These are phyloP conservation scores for Metarhizium album DNA, from an alignment of 2,329 filamentous ascomycete species.

Conservation along the genomic window DNA sequence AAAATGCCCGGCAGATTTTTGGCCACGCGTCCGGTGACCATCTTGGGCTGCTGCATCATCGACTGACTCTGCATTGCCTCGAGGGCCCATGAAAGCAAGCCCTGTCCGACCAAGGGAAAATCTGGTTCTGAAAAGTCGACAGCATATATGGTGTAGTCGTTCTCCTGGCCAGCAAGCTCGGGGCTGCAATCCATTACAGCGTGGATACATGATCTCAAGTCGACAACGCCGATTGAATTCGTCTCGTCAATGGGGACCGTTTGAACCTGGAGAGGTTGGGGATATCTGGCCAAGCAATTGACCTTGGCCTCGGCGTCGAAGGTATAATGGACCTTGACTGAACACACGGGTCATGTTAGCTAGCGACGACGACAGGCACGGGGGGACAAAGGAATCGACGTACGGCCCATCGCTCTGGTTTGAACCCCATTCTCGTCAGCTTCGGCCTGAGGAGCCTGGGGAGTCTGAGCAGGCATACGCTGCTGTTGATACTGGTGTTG, in stretches of 20 bases:
- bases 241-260: conserved; percentile 71
- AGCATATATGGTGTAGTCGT: conserved; percentile 94
- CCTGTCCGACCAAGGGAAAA: conserved; percentile 85
- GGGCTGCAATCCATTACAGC: conserved; percentile 72
- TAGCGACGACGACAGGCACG: conserved; percentile 3
- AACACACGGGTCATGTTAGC: conserved; percentile 11
- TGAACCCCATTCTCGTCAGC: conserved; percentile 40
- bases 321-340: conserved; percentile 94
- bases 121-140: conserved; percentile 95
- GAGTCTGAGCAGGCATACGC: conserved; percentile 17
- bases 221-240: conserved; percentile 75
- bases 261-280: conserved; percentile 68
- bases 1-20: conserved; percentile 80
- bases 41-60: conserved; percentile 49
- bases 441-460: conserved; percentile 14
- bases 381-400: conserved; percentile 21
- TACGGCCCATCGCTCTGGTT: conserved; percentile 57
- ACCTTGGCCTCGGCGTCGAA: conserved; percentile 84
- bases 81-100: conserved; percentile 81
- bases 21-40: conserved; percentile 84
- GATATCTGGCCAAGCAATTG: conserved; percentile 80
- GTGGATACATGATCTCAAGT: conserved; percentile 77
- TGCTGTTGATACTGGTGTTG: conserved; percentile 10
- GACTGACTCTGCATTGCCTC: conserved; percentile 26
- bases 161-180: conserved; percentile 58